A percentile compares a stretch with the other conserved stretches of the same genome.
Evolutionary conservation across 495 filamentous ascomycete species (phyloP).

Genomic region (Lichenothelia convexa): DNA sequence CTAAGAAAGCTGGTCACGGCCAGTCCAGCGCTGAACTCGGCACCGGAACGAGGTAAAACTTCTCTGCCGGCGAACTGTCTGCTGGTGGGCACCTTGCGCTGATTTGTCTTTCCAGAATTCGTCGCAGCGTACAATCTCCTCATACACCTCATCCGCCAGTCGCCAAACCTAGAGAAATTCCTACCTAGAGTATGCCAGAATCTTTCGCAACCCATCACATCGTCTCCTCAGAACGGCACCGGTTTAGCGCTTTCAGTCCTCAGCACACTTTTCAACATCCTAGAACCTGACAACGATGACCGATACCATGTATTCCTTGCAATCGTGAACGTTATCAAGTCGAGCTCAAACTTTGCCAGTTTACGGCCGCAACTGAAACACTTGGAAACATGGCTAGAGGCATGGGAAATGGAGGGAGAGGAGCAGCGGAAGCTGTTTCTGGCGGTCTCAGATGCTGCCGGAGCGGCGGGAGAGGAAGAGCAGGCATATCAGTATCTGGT

Average conservation of each 20-base stretch:
- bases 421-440: constrained; percentile 67
- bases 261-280: constrained; percentile 92
- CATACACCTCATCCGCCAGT: constrained; percentile 74
- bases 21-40: constrained; percentile 49
- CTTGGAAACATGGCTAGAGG: constrained; percentile 59
- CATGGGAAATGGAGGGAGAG: constrained; percentile 70
- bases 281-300: constrained; percentile 48
- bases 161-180: constrained; percentile 63
- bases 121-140: constrained; percentile 89
- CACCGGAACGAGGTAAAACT: constrained; percentile 65
- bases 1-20: constrained; percentile 73
- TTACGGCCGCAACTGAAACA: constrained; percentile 61
- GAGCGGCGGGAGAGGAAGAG: constrained; percentile 57
- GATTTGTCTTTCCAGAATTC: constrained; percentile 43
- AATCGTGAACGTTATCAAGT: constrained; percentile 62
- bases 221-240: constrained; percentile 66
- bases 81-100: background rate
- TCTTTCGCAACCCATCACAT: constrained; percentile 68
- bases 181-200: constrained; percentile 73
- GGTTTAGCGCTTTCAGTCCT: constrained; percentile 72
- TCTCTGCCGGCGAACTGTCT: constrained; percentile 1
- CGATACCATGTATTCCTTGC: constrained; percentile 80
- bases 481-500: constrained; percentile 67
- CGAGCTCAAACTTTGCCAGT: constrained; percentile 44
- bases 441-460: constrained; percentile 58